Conservation (phyloP, 768 basidiomycete genomes). For the Russula abietina region DNA sequence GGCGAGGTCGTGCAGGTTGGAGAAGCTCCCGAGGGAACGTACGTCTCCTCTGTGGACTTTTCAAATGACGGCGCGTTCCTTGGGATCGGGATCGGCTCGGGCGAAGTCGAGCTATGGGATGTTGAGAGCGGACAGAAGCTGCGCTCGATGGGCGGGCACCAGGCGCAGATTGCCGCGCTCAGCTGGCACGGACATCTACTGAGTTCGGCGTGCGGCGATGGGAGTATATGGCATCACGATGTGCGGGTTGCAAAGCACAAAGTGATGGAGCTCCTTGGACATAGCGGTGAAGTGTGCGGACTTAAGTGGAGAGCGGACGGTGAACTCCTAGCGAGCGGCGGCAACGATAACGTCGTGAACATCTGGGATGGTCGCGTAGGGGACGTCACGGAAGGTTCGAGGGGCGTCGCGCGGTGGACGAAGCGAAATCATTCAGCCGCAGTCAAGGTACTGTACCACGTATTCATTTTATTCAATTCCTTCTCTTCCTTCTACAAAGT, state of each 20-base stretch:
- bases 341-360: conserved; percentile 97
- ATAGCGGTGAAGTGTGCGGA: conserved; percentile 91
- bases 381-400: conserved; percentile 37
- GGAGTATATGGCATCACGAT: conserved; percentile 95
- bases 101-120: conserved; percentile 95
- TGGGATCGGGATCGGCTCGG: conserved; percentile 72
- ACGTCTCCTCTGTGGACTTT: conserved; percentile 72
- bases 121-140: conserved; percentile 70
- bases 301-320: conserved; percentile 69
- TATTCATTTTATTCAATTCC: background rate
- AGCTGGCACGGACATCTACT: conserved; percentile 87
- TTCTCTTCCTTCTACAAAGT: background rate
- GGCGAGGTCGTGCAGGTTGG: conserved; percentile 76
- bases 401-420: conserved; percentile 76
- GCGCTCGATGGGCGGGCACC: conserved; percentile 87
- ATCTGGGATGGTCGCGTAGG: conserved; percentile 83
- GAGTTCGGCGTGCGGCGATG: conserved; percentile 85
- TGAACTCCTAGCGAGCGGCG: conserved; percentile 91
- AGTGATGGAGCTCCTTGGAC: conserved; percentile 78
- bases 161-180: conserved; percentile 74
- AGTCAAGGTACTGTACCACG: conserved; percentile 46
- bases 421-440: conserved; percentile 90
- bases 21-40: conserved; percentile 68
- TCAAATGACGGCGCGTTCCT: conserved; percentile 77
- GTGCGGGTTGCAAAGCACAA: conserved; percentile 75